phyloP scores from a whole-genome alignment of 768 basidiomycete genomes.

The Boletus huronensis region DNA sequence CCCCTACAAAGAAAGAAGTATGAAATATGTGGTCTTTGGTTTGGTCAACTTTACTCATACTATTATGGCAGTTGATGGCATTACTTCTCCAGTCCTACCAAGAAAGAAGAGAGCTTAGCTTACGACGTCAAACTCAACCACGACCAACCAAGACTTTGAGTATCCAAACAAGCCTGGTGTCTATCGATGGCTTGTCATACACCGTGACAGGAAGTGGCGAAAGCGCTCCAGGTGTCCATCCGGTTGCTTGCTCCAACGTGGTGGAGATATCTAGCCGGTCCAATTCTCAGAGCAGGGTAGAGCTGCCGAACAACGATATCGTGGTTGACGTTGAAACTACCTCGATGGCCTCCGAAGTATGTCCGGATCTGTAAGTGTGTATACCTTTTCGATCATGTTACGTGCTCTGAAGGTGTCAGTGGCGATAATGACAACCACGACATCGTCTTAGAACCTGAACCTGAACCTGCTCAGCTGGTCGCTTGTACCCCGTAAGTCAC shows the following conservation, averaged over 20 bases:
- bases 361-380: conserved; percentile 10
- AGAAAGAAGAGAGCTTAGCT: conserved; percentile 15
- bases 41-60: neutral
- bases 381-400: neutral
- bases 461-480: neutral
- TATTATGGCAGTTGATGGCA: conserved; percentile 18
- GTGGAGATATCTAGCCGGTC: neutral
- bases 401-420: neutral
- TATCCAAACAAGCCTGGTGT: conserved; percentile 19
- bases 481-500: conserved; percentile 21
- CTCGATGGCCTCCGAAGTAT: neutral
- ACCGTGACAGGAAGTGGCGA: neutral
- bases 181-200: neutral
- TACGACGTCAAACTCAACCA: neutral
- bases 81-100: conserved; percentile 25
- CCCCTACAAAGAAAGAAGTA: conserved; percentile 27
- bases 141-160: conserved; percentile 15
- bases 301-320: neutral
- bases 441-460: neutral
- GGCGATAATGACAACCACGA: neutral
- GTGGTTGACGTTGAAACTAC: neutral
- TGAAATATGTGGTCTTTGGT: neutral
- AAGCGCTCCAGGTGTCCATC: neutral
- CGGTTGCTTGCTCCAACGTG: neutral
- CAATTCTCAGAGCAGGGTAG: neutral